Percentiles rank a stretch among this genome's conserved stretches.
Evolutionary conservation across 2,329 filamentous ascomycete genomes (phyloP).

Genomic region (Xylaria hypoxylon): DNA sequence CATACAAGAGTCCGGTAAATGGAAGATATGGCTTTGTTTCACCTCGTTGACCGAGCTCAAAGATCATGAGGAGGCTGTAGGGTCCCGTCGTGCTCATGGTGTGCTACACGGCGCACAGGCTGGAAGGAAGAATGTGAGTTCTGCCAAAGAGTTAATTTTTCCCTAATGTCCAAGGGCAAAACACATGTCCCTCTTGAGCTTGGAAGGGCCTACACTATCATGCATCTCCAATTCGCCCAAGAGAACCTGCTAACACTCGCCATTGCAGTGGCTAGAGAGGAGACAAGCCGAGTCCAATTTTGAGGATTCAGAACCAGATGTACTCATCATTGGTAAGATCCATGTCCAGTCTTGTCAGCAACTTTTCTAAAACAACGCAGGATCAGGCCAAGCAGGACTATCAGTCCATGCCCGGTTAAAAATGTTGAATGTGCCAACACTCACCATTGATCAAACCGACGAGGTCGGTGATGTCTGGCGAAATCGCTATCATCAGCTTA

Average conservation of each 20-base stretch:
- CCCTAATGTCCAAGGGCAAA: background rate
- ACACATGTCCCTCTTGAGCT: background rate
- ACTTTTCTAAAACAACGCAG: slow-evolving; percentile 49
- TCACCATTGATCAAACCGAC: slow-evolving; percentile 64
- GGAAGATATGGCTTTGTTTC: slow-evolving; percentile 65
- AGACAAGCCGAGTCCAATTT: slow-evolving; percentile 62
- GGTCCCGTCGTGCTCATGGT: slow-evolving; percentile 58
- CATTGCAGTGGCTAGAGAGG: slow-evolving; percentile 59
- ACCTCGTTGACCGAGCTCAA: slow-evolving; percentile 61
- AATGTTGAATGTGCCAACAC: slow-evolving; percentile 63
- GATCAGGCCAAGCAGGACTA: slow-evolving; percentile 67
- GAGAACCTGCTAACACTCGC: slow-evolving; percentile 3
- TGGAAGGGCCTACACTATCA: background rate
- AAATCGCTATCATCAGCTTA: slow-evolving; percentile 64
- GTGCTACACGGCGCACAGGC: slow-evolving; percentile 60
- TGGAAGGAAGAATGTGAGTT: slow-evolving; percentile 58
- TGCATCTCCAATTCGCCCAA: background rate
- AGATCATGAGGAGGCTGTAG: slow-evolving; percentile 57
- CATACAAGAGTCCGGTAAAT: slow-evolving; percentile 54
- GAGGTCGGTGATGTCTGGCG: slow-evolving; percentile 71
- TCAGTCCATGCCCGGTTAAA: slow-evolving; percentile 65
- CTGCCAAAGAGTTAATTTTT: background rate
- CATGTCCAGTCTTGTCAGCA: background rate
- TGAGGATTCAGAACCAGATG: slow-evolving; percentile 59
- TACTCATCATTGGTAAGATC: slow-evolving; percentile 65